Evolutionary conservation across 495 filamentous ascomycete species (phyloP).

Genomic region (Penicillium diatomitis): DNA sequence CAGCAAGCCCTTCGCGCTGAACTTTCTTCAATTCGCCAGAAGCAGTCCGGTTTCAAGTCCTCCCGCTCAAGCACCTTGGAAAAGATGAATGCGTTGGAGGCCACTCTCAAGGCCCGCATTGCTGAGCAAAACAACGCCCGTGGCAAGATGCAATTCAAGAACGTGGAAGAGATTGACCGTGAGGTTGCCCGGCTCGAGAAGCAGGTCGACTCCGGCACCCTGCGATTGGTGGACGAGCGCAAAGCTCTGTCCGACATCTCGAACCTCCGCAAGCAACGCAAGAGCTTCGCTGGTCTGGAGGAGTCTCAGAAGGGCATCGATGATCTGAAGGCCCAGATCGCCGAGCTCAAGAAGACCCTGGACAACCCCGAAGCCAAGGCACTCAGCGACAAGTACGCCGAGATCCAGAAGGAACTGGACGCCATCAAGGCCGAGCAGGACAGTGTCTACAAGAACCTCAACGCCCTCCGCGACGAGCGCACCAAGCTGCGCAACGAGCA

Average conservation of each 20-base stretch:
- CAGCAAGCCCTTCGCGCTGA: conserved; percentile 74
- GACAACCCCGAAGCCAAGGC: conserved; percentile 91
- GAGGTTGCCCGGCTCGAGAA: conserved; percentile 72
- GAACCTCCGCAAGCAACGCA: conserved; percentile 75
- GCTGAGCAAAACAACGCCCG: conserved; percentile 77
- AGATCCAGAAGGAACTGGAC: conserved; percentile 77
- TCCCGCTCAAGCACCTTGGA: conserved; percentile 66
- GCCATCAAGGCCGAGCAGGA: conserved; percentile 85
- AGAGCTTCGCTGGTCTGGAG: conserved; percentile 78
- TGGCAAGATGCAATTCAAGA: conserved; percentile 71
- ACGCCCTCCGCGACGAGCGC: conserved; percentile 79
- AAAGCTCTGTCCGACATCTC: conserved; percentile 79
- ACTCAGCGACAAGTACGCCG: conserved; percentile 72
- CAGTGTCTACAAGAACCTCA: conserved; percentile 74
- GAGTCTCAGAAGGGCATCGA: conserved; percentile 77
- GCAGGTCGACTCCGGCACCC: conserved; percentile 72
- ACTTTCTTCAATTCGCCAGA: conserved; percentile 59
- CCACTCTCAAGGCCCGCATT: conserved; percentile 69
- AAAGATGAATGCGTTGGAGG: conserved; percentile 77
- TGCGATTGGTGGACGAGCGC: conserved; percentile 95
- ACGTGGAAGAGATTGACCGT: conserved; percentile 73
- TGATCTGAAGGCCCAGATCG: conserved; percentile 72
- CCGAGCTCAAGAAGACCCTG: conserved; percentile 72
- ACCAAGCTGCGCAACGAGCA: conserved; percentile 73
- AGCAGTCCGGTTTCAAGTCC: conserved; percentile 78